Conservation (phyloP, 2,329 filamentous ascomycete species). For the Chaetomium globosum region DNA sequence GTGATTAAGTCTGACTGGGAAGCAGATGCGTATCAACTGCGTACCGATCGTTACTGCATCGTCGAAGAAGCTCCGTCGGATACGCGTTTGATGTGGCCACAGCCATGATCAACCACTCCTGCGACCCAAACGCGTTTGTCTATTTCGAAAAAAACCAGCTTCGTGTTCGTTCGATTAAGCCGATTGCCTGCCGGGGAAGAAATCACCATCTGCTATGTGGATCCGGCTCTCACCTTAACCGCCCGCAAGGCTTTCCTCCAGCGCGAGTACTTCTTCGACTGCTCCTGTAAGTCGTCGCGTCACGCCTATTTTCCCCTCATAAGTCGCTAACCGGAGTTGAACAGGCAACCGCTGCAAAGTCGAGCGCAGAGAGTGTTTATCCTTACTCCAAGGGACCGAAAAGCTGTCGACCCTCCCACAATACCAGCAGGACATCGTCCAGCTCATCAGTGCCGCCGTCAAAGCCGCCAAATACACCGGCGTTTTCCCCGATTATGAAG, state of each 20-base stretch:
- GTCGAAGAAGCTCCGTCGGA: constrained; percentile 35
- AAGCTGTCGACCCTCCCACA: constrained; percentile 29
- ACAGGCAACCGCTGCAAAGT: constrained; percentile 38
- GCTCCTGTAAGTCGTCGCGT: constrained; percentile 35
- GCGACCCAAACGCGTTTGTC: constrained; percentile 42
- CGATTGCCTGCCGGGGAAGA: constrained; percentile 43
- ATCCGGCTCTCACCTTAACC: constrained; percentile 36
- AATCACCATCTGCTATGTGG: constrained; percentile 42
- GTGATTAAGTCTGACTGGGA: neutral
- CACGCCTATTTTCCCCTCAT: neutral
- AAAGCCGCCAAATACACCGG: constrained; percentile 24
- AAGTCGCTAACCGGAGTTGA: neutral
- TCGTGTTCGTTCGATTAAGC: constrained; percentile 39
- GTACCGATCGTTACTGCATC: constrained; percentile 35
- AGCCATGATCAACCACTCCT: constrained; percentile 45
- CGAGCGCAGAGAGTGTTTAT: constrained; percentile 34
- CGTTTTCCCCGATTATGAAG: constrained; percentile 26
- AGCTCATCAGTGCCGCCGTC: constrained; percentile 27
- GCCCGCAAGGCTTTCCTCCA: constrained; percentile 34
- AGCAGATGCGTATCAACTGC: constrained; percentile 38
- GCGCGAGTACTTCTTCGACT: constrained; percentile 38
- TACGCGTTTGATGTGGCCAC: constrained; percentile 40
- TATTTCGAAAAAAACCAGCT: constrained; percentile 42
- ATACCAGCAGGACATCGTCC: constrained; percentile 31
- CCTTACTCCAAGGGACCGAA: constrained; percentile 17